Evolutionary conservation across 495 filamentous ascomycete species (phyloP), one percentile per base, ranked within the genome.

Genomic region (Chaetomium tenue): DNA sequence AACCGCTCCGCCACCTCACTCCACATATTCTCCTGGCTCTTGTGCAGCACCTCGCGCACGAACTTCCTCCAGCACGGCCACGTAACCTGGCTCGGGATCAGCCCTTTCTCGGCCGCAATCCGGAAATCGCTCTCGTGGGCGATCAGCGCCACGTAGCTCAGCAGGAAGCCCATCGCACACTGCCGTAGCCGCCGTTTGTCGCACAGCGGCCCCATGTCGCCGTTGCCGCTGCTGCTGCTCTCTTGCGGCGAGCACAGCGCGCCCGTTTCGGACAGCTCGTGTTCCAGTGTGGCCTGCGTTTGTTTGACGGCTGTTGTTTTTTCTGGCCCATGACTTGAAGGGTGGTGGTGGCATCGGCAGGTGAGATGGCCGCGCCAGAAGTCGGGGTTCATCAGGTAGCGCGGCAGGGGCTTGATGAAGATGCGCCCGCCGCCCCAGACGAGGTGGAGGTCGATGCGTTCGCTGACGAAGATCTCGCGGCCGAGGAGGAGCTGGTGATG

Each of bases 81-180:
- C 3, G 6, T 9, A 22, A 50, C 47, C 23, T 50, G 47, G 20
- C 47, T 50, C 47, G 47, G 47, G 20, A 50, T 50, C 47, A 50
- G 20, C 0, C 47, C 47, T 20, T 25, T 50, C 47, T 50, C 47
- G 47, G 47, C 47, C 7, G 47, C 47, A 20, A 50, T 50, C 12
- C 47, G 47, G 47, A 50, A 50, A 20, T 50, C 47, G 47, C 47
- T 50, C 47, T 50, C 47, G 12, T 50, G 47, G 15, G 47, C 47
- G 22, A 50, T 22, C 47, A 50, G 22, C 20, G 47, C 47, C 20
- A 50, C 47, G 22, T 50, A 50, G 20, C 47, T 50, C 12, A 50
- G 47, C 47, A 50, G 23, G 20, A 50, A 50, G 47, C 47, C 47
- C 47, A 50, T 50, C 20, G 47, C 47, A 23, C 47, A 50, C 20